phyloP scores from a whole-genome alignment of 495 filamentous ascomycete genomes.

The Daldinia caldariorum region DNA sequence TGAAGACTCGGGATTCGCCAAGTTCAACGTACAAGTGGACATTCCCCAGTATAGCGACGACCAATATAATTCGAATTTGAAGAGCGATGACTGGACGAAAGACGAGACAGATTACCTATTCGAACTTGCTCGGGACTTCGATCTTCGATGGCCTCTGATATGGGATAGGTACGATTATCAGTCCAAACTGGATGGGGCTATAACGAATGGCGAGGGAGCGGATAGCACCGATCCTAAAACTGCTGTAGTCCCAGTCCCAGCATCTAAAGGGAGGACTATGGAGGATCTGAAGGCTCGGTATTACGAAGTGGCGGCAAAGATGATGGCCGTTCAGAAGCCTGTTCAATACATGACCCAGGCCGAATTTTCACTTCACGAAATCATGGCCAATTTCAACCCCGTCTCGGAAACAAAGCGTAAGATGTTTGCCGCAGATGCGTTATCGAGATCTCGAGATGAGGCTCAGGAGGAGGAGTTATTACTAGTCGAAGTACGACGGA shows the following conservation, averaged over 20 bases:
- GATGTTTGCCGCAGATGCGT: conserved; percentile 78
- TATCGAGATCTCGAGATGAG: conserved; percentile 84
- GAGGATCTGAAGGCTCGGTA: conserved; percentile 94
- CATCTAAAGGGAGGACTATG: conserved; percentile 68
- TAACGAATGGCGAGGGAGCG: conserved; percentile 42
- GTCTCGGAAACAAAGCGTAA: conserved; percentile 80
- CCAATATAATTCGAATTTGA: conserved; percentile 80
- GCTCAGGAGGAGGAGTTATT: conserved; percentile 90
- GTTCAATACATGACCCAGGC: conserved; percentile 83
- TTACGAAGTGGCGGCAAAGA: conserved; percentile 82
- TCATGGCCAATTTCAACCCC: conserved; percentile 85
- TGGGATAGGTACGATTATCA: conserved; percentile 89
- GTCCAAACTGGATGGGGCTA: conserved; percentile 52
- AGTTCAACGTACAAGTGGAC: conserved; percentile 82
- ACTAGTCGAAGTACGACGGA: conserved; percentile 87
- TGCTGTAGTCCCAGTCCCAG: conserved; percentile 59
- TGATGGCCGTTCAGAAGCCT: conserved; percentile 85
- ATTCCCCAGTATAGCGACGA: conserved; percentile 84
- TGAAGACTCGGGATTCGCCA: conserved; percentile 70
- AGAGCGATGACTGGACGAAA: conserved; percentile 80
- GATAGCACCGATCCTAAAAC: conserved; percentile 49
- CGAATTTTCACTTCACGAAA: conserved; percentile 82
- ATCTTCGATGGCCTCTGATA: conserved; percentile 90
- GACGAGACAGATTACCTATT: conserved; percentile 94
- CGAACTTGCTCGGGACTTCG: conserved; percentile 74